phyloP scores from a whole-genome alignment of 306 rosid genomes.

The Parietaria judaica region DNA sequence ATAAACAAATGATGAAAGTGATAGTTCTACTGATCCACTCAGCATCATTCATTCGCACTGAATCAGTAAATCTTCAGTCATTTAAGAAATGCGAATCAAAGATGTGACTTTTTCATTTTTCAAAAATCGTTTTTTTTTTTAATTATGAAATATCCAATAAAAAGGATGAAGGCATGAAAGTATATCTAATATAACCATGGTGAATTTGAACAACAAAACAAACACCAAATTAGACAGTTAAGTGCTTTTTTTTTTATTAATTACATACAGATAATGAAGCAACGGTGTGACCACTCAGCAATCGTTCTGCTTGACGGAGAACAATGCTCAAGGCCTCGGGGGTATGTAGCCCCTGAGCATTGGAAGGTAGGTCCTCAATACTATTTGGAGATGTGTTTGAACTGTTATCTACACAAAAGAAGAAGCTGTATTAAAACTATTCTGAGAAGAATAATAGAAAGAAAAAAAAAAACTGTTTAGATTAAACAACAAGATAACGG shows the following conservation, averaged over 20 bases:
- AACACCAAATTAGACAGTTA: too few relatives aligned
- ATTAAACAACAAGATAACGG: constrained; percentile 6
- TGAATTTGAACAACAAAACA: background rate
- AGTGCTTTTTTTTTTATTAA: too few relatives aligned
- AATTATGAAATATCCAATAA: too few relatives aligned
- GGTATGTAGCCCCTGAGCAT: constrained; percentile 67
- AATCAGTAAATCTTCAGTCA: too few relatives aligned
- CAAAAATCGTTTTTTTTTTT: too few relatives aligned
- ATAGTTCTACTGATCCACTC: background rate
- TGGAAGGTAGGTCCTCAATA: constrained; percentile 61
- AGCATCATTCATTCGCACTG: background rate
- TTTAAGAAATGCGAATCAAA: too few relatives aligned
- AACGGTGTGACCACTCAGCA: constrained; percentile 63
- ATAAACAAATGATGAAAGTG: too few relatives aligned
- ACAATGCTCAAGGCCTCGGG: constrained; percentile 73
- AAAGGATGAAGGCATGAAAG: too few relatives aligned
- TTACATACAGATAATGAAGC: constrained; percentile 65
- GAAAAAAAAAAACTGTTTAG: background rate
- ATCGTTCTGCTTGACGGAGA: constrained; percentile 59
- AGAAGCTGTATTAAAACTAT: constrained; percentile 11
- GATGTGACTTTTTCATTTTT: too few relatives aligned
- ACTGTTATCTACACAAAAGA: constrained; percentile 36
- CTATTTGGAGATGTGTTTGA: constrained; percentile 39
- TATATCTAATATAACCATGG: background rate
- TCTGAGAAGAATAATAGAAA: constrained; percentile 4